A percentile compares a stretch with the other conserved stretches of the same genome.
phyloP scores from a whole-genome alignment of 371 early-diverging fungal genomes.

The Circinella umbellata region DNA sequence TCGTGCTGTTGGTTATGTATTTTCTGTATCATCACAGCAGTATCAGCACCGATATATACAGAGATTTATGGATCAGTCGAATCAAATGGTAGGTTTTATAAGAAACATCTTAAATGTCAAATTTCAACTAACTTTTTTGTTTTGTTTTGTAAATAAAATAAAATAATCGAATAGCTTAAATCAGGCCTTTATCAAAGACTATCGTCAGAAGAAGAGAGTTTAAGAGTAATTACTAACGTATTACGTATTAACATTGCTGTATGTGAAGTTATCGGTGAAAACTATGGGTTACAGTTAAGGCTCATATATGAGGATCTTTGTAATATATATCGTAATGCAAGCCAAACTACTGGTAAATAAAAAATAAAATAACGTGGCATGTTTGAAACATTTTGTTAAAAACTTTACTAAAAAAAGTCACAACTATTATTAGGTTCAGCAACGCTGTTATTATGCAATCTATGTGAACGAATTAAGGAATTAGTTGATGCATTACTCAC shows the following conservation, averaged over 20 bases:
- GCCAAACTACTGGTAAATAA: background rate
- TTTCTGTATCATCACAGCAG: slow-evolving; percentile 74
- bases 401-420: too few species aligned
- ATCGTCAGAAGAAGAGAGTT: background rate
- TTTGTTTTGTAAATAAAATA: too few species aligned
- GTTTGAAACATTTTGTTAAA: too few species aligned
- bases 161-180: background rate
- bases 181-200: background rate
- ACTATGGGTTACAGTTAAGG: background rate
- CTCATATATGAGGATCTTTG: background rate
- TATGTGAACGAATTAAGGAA: background rate
- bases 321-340: background rate
- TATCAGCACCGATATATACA: slow-evolving; percentile 73
- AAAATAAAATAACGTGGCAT: background rate
- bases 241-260: slow-evolving; percentile 11
- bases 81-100: slow-evolving; percentile 57
- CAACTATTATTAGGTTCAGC: background rate
- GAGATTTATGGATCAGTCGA: slow-evolving; percentile 80
- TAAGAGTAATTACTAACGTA: background rate
- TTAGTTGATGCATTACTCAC: background rate
- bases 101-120: background rate
- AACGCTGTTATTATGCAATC: background rate
- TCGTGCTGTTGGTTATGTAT: slow-evolving; percentile 90
- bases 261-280: background rate
- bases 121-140: too few species aligned